Evolutionary conservation across 768 basidiomycete genomes (phyloP).

Genomic region (Lactarius sanguifluus): DNA sequence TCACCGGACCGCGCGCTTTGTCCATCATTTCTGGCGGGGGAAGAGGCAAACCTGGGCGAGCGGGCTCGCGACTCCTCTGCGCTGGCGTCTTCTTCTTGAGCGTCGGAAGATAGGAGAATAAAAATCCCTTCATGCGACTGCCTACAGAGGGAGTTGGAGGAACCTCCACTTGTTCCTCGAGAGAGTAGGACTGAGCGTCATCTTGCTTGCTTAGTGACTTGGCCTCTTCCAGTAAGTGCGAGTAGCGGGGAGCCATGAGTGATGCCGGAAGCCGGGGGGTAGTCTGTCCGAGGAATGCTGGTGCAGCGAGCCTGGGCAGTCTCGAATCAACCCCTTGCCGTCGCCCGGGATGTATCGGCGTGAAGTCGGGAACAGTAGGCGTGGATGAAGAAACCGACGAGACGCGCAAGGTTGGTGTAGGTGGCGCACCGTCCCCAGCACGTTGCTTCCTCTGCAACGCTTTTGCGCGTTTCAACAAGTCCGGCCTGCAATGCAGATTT

Average conservation of each 20-base stretch:
- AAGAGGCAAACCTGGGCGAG: constrained; percentile 48
- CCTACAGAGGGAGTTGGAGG: constrained; percentile 41
- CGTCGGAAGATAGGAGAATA: constrained; percentile 61
- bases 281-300: constrained; percentile 39
- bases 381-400: constrained; percentile 32
- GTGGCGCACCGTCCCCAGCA: constrained; percentile 54
- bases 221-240: constrained; percentile 58
- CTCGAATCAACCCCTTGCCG: constrained; percentile 30
- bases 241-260: constrained; percentile 55
- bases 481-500: constrained; percentile 42
- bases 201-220: constrained; percentile 37
- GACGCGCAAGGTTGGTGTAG: constrained; percentile 46
- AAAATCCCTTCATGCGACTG: constrained; percentile 54
- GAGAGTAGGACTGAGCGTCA: not conserved
- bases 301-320: constrained; percentile 29
- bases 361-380: constrained; percentile 54
- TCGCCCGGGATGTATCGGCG: constrained; percentile 39
- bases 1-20: constrained; percentile 54
- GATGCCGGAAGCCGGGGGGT: constrained; percentile 40
- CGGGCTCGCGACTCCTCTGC: constrained; percentile 29
- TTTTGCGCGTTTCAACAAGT: constrained; percentile 48
- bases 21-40: constrained; percentile 54
- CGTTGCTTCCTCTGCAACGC: constrained; percentile 64
- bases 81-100: constrained; percentile 42
- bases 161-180: constrained; percentile 4